Percentiles rank a stretch among this genome's conserved stretches.
Conservation (phyloP, 2,329 filamentous ascomycete species). For the Ophiostoma novo-ulmi region DNA sequence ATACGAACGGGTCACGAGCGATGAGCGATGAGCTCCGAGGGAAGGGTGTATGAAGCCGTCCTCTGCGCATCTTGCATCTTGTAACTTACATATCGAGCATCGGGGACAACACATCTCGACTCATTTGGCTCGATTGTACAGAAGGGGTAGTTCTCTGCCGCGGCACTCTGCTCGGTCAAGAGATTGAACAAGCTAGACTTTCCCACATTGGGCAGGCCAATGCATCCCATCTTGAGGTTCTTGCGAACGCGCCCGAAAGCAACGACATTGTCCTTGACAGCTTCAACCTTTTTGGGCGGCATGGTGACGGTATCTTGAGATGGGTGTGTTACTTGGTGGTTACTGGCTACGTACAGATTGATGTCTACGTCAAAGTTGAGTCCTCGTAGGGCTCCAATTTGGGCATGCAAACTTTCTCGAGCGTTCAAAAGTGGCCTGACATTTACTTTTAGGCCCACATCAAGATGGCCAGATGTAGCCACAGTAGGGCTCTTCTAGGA, state of each 20-base stretch:
- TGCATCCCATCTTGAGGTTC: slow-evolving; percentile 46
- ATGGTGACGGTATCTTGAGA: slow-evolving; percentile 30
- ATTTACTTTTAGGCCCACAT: background rate
- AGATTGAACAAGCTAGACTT: slow-evolving; percentile 45
- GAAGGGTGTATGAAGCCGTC: background rate
- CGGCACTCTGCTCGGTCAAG: slow-evolving; percentile 43
- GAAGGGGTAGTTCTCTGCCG: slow-evolving; percentile 44
- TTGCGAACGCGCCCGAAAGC: slow-evolving; percentile 42
- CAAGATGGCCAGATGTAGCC: background rate
- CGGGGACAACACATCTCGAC: slow-evolving; percentile 43
- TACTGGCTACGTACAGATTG: background rate
- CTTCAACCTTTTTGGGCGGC: slow-evolving; percentile 41
- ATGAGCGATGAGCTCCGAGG: background rate
- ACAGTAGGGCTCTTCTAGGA: background rate
- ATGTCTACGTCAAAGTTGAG: background rate
- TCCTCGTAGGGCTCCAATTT: background rate
- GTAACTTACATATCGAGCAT: slow-evolving; percentile 40
- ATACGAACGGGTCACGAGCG: background rate
- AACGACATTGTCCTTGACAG: slow-evolving; percentile 41
- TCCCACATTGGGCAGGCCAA: slow-evolving; percentile 43
- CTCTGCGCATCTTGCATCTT: background rate
- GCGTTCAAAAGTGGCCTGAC: slow-evolving; percentile 9
- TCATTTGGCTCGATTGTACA: slow-evolving; percentile 46
- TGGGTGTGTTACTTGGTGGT: background rate
- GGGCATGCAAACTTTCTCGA: background rate